Base-by-base conservation (phyloP, 2,329 filamentous ascomycete species). In the Alternaria burnsii region DNA sequence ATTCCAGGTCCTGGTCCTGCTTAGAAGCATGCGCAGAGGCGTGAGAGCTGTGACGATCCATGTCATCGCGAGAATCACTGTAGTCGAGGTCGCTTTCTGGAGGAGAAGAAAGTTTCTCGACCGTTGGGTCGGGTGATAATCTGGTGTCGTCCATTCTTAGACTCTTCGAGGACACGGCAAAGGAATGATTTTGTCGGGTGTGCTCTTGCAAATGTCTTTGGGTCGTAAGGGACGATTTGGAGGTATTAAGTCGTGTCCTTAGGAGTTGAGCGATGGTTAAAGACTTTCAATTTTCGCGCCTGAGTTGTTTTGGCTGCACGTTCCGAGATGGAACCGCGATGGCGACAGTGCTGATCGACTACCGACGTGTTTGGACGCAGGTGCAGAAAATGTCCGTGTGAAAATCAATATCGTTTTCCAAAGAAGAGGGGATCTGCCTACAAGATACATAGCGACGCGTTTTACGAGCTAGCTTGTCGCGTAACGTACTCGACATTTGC, bases 1-100 rank as follows among this genome's bases (percentile, higher is more conserved):
- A 36, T 38, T 70, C 69, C 16, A 68, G 57, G 38, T 59, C 55
- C 10, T 52, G 28, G 3, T 58, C 10, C 12, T 51, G 42, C 24
- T 52, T 51, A 22, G 40, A 43, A 9, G 34, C 26, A 1, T 12
- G 41, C 20, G 34, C n/a, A 12, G 41, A 53, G 9, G 47, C 34
- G 10, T 20, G 12, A 30, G 50, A 55, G 26, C 24, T 3, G 22
- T n/a, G 30, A 24, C 32, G 47, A n/a, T 46, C 41, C 20, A 46
- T 47, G 22, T 43, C 16, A 12, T 26, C 28, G 24, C 41, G 18
- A 7, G 38, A 47, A 36, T 8, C 41, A 26, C 52, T 22, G 11
- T 42, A 20, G 6, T 40, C 8, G 22, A 20, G 24, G 20, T 12
- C 42, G 28, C 20, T 36, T 10, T 50, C 50, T 11, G 16, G 24